phyloP scores from a whole-genome alignment of 176 grass and related monocot genomes.

The Raddia distichophylla region DNA sequence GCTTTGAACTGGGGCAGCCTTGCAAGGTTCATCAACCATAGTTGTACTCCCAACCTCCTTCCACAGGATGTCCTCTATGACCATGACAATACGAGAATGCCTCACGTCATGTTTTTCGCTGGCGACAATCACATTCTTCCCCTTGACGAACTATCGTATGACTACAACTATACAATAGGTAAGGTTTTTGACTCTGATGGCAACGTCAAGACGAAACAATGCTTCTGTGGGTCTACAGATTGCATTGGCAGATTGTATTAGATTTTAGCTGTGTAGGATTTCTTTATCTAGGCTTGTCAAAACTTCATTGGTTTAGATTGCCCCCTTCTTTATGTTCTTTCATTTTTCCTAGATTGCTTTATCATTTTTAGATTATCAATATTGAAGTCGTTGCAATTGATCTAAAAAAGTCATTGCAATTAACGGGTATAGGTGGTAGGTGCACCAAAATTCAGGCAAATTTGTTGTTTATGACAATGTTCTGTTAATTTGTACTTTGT shows the following conservation, averaged over 20 bases:
- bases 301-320: not conserved
- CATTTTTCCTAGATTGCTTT: not conserved
- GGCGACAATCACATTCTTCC: conserved; percentile 47
- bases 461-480: not conserved
- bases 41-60: conserved; percentile 60
- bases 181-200: conserved; percentile 53
- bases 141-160: conserved; percentile 56
- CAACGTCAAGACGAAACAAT: conserved; percentile 60
- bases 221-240: conserved; percentile 52
- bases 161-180: conserved; percentile 61
- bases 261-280: not conserved
- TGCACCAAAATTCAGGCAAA: not conserved
- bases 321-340: not conserved
- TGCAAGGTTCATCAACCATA: conserved; percentile 65
- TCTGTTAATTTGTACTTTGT: not conserved
- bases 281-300: not conserved
- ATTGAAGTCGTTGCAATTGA: not conserved
- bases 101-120: conserved; percentile 66
- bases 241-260: conserved; percentile 56
- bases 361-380: conserved; percentile 19
- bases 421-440: not conserved
- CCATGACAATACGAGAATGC: conserved; percentile 59
- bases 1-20: conserved; percentile 51
- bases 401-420: not conserved
- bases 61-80: conserved; percentile 63